Conservation (phyloP, 148 eudicot genomes). For the Fagopyrum tataricum region DNA sequence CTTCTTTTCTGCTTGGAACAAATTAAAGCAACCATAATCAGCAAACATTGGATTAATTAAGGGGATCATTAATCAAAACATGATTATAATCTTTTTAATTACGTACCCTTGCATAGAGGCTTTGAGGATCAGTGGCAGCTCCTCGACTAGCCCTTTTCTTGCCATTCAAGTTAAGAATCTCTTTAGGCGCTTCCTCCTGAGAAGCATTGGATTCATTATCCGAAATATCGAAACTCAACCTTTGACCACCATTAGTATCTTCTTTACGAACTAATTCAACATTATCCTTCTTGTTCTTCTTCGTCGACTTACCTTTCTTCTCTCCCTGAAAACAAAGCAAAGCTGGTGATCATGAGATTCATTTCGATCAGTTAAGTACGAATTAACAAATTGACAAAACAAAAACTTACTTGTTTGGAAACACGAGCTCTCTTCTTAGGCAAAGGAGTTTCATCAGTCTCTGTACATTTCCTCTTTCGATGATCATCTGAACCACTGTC, state of each 20-base stretch:
- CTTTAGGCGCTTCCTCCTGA: not conserved
- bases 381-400: not conserved
- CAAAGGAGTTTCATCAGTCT: not conserved
- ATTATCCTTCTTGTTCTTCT: slow-evolving; percentile 13
- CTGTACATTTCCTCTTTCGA: not conserved
- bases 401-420: slow-evolving; percentile 15
- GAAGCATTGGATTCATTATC: slow-evolving; percentile 20
- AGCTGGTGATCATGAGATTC: too few species aligned
- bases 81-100: not conserved
- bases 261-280: not conserved
- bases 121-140: slow-evolving; percentile 55
- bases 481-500: not conserved
- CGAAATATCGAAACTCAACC: slow-evolving; percentile 15
- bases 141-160: slow-evolving; percentile 49
- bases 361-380: not conserved
- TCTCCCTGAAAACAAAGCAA: not conserved
- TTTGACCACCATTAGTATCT: not conserved
- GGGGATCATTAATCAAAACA: not conserved
- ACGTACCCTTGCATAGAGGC: slow-evolving; percentile 48
- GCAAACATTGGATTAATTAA: not conserved
- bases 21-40: not conserved
- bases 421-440: slow-evolving; percentile 22
- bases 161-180: slow-evolving; percentile 5
- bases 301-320: not conserved
- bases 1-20: slow-evolving; percentile 29